phyloP scores from a whole-genome alignment of 108 stramenopile genomes.

The Pelagomonas calceolata region DNA sequence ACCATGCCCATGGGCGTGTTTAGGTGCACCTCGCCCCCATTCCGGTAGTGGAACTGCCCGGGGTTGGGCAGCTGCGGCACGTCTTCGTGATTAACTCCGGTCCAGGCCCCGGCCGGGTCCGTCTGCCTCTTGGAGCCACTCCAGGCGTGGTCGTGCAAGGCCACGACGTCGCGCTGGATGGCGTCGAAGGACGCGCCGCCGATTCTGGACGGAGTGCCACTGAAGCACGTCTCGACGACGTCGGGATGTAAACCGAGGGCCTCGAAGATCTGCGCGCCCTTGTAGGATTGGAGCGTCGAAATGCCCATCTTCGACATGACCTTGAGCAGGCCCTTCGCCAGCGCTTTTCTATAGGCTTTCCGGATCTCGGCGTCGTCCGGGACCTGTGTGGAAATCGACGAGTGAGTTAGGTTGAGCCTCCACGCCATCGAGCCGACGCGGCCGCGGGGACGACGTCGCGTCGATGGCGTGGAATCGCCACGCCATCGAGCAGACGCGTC shows the following conservation, averaged over 20 bases:
- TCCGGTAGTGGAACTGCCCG: constrained; percentile 89
- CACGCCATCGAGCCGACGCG: too few relatives aligned
- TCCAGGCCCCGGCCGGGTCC: neutral
- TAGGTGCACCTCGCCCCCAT: constrained; percentile 91
- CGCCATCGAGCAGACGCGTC: too few relatives aligned
- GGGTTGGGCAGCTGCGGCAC: constrained; percentile 73
- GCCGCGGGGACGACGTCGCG: too few relatives aligned
- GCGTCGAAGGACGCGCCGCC: constrained; percentile 90
- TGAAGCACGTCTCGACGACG: constrained; percentile 88
- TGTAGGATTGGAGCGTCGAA: constrained; percentile 86
- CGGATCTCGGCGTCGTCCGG: constrained; percentile 79
- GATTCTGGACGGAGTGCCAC: constrained; percentile 87
- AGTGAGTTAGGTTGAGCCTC: too few relatives aligned
- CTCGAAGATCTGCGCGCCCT: constrained; percentile 88
- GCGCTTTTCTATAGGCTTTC: constrained; percentile 83
- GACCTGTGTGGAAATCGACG: too few relatives aligned
- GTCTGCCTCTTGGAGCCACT: constrained; percentile 32
- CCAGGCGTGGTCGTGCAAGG: constrained; percentile 72
- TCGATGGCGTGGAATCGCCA: too few relatives aligned
- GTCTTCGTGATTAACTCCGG: constrained; percentile 25
- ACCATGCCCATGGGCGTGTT: constrained; percentile 87
- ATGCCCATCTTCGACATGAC: constrained; percentile 96
- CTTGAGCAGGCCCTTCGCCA: constrained; percentile 86
- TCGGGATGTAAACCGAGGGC: constrained; percentile 89
- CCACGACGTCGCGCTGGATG: constrained; percentile 80